These are phyloP conservation scores for Lepidium sativum DNA, from an alignment of 345 rosid species.

Conservation along the genomic window DNA sequence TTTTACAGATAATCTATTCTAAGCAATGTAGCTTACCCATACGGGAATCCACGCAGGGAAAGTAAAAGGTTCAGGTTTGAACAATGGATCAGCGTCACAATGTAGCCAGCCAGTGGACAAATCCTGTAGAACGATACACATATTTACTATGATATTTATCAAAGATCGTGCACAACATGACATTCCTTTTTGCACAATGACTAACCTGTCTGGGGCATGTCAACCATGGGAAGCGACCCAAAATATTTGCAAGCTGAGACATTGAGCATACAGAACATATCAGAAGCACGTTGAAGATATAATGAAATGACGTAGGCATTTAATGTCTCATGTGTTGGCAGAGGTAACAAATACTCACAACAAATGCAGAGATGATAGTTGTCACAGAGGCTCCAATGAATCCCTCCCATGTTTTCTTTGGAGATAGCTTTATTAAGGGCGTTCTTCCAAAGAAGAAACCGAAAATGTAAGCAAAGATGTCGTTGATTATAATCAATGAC, in stretches of 20 bases:
- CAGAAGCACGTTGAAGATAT: neutral
- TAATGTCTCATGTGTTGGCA: neutral
- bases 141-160: slow-evolving; percentile 1
- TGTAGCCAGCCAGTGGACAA: slow-evolving; percentile 89
- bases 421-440: slow-evolving; percentile 89
- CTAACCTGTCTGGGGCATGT: slow-evolving; percentile 96
- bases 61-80: slow-evolving; percentile 57
- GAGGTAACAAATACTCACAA: slow-evolving; percentile 40
- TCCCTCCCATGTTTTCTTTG: slow-evolving; percentile 99
- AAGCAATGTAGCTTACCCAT: slow-evolving; percentile 44
- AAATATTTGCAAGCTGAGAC: slow-evolving; percentile 78
- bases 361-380: slow-evolving; percentile 83
- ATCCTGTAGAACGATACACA: slow-evolving; percentile 45
- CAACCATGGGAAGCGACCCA: slow-evolving; percentile 90
- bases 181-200: neutral
- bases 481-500: slow-evolving; percentile 87
- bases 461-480: slow-evolving; percentile 71
- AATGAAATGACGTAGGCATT: neutral
- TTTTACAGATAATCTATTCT: neutral
- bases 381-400: slow-evolving; percentile 91
- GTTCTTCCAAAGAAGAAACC: slow-evolving; percentile 99
- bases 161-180: neutral
- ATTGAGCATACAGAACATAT: slow-evolving; percentile 4
- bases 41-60: slow-evolving; percentile 57
- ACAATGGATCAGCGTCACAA: slow-evolving; percentile 91